These are phyloP conservation scores for Penicillium verhagenii DNA, from an alignment of 495 filamentous ascomycete genomes.

Conservation along the genomic window DNA sequence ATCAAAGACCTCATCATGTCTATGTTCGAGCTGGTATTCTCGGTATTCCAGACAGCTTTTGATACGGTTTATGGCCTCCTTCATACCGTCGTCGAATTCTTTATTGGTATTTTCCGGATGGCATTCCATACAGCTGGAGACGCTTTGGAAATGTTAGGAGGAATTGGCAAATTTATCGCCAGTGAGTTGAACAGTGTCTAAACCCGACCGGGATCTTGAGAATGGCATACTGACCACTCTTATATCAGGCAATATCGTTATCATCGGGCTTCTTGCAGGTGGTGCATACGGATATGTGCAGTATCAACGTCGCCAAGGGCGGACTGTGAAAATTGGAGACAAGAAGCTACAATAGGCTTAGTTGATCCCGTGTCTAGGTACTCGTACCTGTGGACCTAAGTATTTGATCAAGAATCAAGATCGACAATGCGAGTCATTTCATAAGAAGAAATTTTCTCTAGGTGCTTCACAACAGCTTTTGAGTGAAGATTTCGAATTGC, in stretches of 20 bases:
- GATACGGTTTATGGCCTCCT: background rate
- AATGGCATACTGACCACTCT: background rate
- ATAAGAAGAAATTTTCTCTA: no score
- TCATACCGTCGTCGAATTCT: background rate
- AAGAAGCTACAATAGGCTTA: slow-evolving; percentile 18
- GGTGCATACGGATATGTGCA: slow-evolving; percentile 13
- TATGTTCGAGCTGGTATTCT: slow-evolving; percentile 19
- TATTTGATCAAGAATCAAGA: no score
- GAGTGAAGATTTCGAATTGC: no score
- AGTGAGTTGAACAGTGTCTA: background rate
- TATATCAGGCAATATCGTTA: slow-evolving; percentile 17
- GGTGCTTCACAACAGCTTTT: no score
- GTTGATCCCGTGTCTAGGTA: no score
- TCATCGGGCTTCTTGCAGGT: slow-evolving; percentile 11
- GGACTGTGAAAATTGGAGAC: slow-evolving; percentile 3
- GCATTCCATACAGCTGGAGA: background rate
- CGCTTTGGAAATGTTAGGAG: background rate
- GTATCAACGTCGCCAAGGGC: slow-evolving; percentile 15
- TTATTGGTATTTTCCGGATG: background rate
- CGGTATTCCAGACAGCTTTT: slow-evolving; percentile 7
- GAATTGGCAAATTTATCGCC: background rate
- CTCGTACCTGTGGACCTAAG: no score
- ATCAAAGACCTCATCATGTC: slow-evolving; percentile 19
- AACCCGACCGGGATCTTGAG: background rate
- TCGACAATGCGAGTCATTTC: no score